These are phyloP conservation scores for Leccinum pallidistipes DNA, from an alignment of 1,284 basidiomycete genomes.

Conservation along the genomic window DNA sequence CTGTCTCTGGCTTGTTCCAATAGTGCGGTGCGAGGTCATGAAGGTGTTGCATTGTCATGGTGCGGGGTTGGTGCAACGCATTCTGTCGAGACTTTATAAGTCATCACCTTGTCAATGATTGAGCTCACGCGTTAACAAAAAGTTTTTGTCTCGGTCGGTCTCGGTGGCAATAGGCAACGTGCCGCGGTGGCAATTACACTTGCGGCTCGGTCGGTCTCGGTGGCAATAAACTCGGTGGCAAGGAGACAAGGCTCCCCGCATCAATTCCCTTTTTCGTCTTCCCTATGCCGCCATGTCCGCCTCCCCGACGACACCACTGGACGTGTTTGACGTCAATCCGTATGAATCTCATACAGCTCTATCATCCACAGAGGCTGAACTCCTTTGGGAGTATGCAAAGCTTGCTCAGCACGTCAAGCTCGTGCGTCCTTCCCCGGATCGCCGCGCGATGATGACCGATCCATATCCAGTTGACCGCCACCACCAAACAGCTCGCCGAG, in stretches of 20 bases:
- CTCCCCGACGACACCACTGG: neutral
- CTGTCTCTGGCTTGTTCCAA: constrained; percentile 70
- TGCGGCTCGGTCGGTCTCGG: neutral
- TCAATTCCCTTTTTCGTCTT: neutral
- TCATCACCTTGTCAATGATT: neutral
- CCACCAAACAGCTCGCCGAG: constrained; percentile 60
- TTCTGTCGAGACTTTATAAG: neutral
- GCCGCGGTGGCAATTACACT: neutral
- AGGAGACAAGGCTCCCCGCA: neutral
- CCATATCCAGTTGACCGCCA: constrained; percentile 51
- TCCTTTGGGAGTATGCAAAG: constrained; percentile 81
- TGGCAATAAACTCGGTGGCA: neutral
- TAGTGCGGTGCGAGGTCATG: constrained; percentile 36
- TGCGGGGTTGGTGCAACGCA: neutral
- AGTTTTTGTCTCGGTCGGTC: constrained; percentile 41
- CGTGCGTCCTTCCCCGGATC: constrained; percentile 41
- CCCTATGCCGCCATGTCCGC: neutral
- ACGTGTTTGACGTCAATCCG: constrained; percentile 55
- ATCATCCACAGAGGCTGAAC: constrained; percentile 61
- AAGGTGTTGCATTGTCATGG: constrained; percentile 22
- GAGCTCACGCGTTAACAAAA: neutral
- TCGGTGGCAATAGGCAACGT: constrained; percentile 1
- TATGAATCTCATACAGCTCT: constrained; percentile 68
- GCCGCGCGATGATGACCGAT: neutral
- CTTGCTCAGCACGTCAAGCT: constrained; percentile 68